These are phyloP conservation scores for Fusarium irregulare DNA, from an alignment of 2,329 filamentous ascomycete genomes.

Conservation along the genomic window DNA sequence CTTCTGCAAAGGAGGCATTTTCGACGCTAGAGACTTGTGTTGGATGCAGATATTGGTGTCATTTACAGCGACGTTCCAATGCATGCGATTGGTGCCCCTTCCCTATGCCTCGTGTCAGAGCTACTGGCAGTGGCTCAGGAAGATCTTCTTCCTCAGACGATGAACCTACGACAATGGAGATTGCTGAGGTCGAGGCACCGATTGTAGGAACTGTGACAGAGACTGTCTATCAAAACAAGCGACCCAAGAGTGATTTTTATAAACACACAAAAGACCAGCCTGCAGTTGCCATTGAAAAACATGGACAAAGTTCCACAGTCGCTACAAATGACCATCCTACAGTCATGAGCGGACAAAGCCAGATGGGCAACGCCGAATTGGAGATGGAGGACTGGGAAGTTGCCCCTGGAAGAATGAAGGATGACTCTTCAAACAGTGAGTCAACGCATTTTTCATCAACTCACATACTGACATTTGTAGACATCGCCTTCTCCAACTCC, in stretches of 20 bases:
- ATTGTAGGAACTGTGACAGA: neutral
- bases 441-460: constrained; percentile 5
- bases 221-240: neutral
- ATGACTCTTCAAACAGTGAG: constrained; percentile 52
- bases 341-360: neutral
- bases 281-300: neutral
- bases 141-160: constrained; percentile 12
- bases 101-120: neutral
- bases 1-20: constrained; percentile 35
- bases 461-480: constrained; percentile 41
- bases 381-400: constrained; percentile 60
- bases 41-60: constrained; percentile 48
- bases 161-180: constrained; percentile 9
- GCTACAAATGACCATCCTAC: neutral
- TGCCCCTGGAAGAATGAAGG: constrained; percentile 56
- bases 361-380: constrained; percentile 30
- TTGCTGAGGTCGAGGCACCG: constrained; percentile 8
- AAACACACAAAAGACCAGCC: neutral
- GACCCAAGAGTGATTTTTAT: neutral
- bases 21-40: constrained; percentile 44
- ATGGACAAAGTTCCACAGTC: too few relatives aligned
- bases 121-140: neutral
- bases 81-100: constrained; percentile 43
- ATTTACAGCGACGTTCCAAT: constrained; percentile 42
- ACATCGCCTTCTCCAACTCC: constrained; percentile 57